Conservation (phyloP, 352 stramenopile species). For the Plasmopara halstedii region DNA sequence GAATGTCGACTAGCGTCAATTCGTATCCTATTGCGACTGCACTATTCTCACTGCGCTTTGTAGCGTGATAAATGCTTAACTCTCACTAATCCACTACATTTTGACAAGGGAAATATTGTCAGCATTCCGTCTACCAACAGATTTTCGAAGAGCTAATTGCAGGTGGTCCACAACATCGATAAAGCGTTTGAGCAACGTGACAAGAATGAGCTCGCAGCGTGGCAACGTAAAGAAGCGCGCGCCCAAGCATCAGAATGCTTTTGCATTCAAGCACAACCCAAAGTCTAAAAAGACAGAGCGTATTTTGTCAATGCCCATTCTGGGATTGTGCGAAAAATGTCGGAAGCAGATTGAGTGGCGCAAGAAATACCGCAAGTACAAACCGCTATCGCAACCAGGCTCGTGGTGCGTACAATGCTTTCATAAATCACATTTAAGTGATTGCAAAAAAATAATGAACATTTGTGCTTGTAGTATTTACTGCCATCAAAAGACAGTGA, state of each 20-base stretch:
- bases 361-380: conserved; percentile 99
- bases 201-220: conserved; percentile 76
- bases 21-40: too few species aligned
- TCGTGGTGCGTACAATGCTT: conserved; percentile 71
- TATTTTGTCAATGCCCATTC: conserved; percentile 88
- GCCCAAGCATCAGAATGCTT: conserved; percentile 96
- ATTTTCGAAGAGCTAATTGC: too few species aligned
- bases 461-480: conserved; percentile 59
- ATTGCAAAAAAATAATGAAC: not conserved
- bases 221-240: conserved; percentile 82
- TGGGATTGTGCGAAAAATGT: conserved; percentile 91
- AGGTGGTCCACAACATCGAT: too few species aligned
- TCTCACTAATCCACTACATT: too few species aligned
- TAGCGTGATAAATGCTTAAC: too few species aligned
- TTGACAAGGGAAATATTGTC: too few species aligned
- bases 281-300: conserved; percentile 96
- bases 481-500: conserved; percentile 89
- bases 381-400: conserved; percentile 90
- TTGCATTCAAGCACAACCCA: conserved; percentile 97
- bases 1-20: too few species aligned
- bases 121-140: too few species aligned
- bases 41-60: too few species aligned
- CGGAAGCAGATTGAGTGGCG: conserved; percentile 97
- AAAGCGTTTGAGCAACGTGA: too few species aligned
- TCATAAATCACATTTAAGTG: too few species aligned